Percentiles rank a stretch among this genome's conserved stretches.
phyloP scores from a whole-genome alignment of 306 rosid genomes.

The Lotus japonicus region DNA sequence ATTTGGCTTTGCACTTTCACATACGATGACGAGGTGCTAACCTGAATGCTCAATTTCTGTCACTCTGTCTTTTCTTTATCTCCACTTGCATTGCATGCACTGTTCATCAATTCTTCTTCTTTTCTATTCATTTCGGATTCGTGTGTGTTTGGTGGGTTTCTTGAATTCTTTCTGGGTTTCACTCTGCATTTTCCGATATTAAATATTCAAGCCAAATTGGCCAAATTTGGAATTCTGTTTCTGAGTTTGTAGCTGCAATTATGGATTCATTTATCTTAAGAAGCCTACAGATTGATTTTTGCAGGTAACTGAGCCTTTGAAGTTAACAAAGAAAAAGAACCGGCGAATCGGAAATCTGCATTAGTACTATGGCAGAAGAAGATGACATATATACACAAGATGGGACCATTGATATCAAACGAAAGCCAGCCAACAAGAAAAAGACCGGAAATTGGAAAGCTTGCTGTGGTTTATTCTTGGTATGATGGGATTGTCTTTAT shows the following conservation, averaged over 20 bases:
- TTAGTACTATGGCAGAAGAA: slow-evolving; percentile 38
- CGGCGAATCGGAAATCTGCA: not conserved
- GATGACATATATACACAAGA: slow-evolving; percentile 56
- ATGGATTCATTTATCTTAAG: not conserved
- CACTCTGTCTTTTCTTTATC: no score
- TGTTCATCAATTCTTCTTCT: no score
- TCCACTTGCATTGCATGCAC: no score
- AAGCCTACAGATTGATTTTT: not conserved
- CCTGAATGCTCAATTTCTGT: no score
- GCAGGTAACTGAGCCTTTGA: slow-evolving; percentile 6
- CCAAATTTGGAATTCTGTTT: not conserved
- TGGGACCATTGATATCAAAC: slow-evolving; percentile 49
- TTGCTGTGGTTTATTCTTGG: slow-evolving; percentile 80
- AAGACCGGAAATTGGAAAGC: slow-evolving; percentile 84
- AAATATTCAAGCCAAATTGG: not conserved
- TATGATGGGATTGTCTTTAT: slow-evolving; percentile 10
- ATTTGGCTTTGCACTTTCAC: no score
- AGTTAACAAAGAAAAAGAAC: not conserved
- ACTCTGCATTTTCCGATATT: no score
- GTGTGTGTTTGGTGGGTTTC: no score
- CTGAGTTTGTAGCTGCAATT: no score
- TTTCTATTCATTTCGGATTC: no score
- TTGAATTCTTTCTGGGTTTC: no score
- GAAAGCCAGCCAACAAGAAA: slow-evolving; percentile 61
- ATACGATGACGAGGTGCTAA: no score